Evolutionary conservation across 1,139 yeast genomes (phyloP), one percentile per base, ranked within the genome.

Genomic region (Blastobotrys aristatus): DNA sequence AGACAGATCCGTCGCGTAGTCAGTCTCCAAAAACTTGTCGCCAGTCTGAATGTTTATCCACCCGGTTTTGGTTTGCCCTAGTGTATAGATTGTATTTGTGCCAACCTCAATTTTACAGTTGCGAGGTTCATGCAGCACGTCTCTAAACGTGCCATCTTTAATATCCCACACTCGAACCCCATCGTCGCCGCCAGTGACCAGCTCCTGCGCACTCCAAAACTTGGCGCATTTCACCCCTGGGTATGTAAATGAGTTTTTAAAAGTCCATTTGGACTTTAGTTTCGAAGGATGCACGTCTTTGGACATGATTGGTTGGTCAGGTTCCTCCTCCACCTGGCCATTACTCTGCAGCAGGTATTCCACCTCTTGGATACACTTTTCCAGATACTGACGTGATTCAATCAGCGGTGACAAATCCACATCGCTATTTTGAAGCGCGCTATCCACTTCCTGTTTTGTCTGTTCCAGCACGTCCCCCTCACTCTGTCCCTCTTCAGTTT

Each of bases 351-450:
- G 55, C 48, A 67, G 50, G 42, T 59, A 61, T 32, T 64, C 65
- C 18, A 66, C 68, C 44, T 66, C 70, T 36, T 62, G 64, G 16
- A 67, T 57, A 50, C 70, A 65, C 46, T 60, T 59, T 39, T 64
- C 67, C n/a, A 66, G 57, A 44, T 62, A 62, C 46, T 58, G 57
- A 4, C 67, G 50, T 2, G 68, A 58, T 44, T 60, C 63, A 16
- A 61, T 57, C 20, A 66, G 51, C 2, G 62, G 64, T 2, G 57
- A 39, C 37, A 63, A 38, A 38, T 62, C 68, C 10, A 58, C 50
- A 20, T 50, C 54, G 32, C 36, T 17, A 16, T 17, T 34, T 11
- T 4, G 11, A 18, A 20, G 22, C 6, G 43, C 39, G 43, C 34
- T 37, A 27, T 41, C 41, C 32, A 34, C 24, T 18, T 14, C n/a